phyloP scores from a whole-genome alignment of 2,329 filamentous ascomycete genomes.

The Hirsutella rhossiliensis region DNA sequence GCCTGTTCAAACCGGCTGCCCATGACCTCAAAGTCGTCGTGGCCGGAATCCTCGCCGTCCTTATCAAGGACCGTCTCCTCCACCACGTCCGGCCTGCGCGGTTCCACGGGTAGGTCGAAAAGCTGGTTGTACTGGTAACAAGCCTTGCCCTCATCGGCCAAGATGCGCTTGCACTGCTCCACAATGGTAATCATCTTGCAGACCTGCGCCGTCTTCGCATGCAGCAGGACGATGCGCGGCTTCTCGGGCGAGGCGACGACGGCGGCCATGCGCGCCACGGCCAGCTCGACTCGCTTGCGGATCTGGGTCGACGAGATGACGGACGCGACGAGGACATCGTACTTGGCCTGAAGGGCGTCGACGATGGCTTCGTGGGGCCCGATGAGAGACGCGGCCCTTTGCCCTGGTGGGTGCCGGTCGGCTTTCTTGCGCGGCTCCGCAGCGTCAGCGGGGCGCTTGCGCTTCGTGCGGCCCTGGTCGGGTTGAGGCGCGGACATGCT shows the following conservation, averaged over 20 bases:
- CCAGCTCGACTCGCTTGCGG: constrained; percentile 35
- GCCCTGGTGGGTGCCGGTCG: constrained; percentile 3
- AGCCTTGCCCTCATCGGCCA: constrained; percentile 30
- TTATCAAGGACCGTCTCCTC: constrained; percentile 29
- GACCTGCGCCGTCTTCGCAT: constrained; percentile 37
- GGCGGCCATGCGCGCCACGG: constrained; percentile 24
- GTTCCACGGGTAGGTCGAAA: constrained; percentile 29
- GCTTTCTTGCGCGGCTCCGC: constrained; percentile 3
- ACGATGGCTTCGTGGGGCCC: constrained; percentile 30
- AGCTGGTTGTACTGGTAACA: constrained; percentile 49
- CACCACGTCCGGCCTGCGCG: constrained; percentile 20
- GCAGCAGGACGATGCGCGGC: constrained; percentile 31
- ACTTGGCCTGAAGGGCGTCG: constrained; percentile 29
- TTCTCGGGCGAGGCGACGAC: constrained; percentile 15
- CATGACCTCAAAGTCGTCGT: constrained; percentile 44
- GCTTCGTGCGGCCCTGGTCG: constrained; percentile 2
- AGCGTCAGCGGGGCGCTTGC: constrained; percentile 2
- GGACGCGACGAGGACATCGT: constrained; percentile 38
- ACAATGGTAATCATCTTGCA: constrained; percentile 57
- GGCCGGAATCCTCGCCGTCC: constrained; percentile 15
- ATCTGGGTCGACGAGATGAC: constrained; percentile 51
- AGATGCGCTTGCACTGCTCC: constrained; percentile 50
- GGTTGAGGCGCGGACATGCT: too few relatives aligned
- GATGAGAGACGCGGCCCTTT: constrained; percentile 11
- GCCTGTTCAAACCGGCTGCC: constrained; percentile 44